These are phyloP conservation scores for Gossypium davidsonii DNA, from an alignment of 441 rosid genomes.

Conservation along the genomic window DNA sequence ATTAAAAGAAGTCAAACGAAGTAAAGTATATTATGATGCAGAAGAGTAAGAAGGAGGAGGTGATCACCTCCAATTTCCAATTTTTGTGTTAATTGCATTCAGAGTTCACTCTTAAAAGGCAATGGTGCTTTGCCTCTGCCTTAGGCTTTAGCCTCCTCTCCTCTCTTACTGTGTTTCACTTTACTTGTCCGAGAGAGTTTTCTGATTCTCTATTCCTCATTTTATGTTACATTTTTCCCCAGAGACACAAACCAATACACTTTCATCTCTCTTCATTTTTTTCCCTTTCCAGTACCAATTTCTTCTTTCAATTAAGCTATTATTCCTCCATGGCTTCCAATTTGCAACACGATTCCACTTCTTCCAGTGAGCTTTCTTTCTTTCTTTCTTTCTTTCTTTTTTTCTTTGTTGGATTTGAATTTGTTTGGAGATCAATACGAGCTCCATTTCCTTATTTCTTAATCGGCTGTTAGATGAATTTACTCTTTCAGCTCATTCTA, in stretches of 20 bases:
- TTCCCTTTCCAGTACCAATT: not conserved
- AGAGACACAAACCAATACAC: not conserved
- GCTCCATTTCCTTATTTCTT: not conserved
- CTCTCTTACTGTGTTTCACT: too few species aligned
- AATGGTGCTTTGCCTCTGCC: too few species aligned
- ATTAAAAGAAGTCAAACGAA: too few species aligned
- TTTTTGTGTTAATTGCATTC: too few species aligned
- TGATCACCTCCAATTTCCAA: too few species aligned
- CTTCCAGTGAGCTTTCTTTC: constrained; percentile 35
- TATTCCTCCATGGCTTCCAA: constrained; percentile 50
- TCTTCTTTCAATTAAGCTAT: not conserved
- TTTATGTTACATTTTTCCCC: too few species aligned
- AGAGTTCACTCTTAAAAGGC: too few species aligned
- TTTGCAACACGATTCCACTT: constrained; percentile 40
- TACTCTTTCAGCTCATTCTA: not conserved
- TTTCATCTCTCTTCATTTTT: not conserved
- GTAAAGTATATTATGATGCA: too few species aligned
- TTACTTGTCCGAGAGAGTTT: too few species aligned
- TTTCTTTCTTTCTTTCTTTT: not conserved
- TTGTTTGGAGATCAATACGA: not conserved
- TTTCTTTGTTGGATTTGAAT: not conserved
- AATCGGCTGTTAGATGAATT: not conserved
- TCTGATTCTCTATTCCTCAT: too few species aligned
- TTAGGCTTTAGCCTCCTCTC: too few species aligned
- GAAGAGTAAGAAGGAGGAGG: too few species aligned